These are phyloP conservation scores for Ziziphus jujuba DNA, from an alignment of 306 rosid species.

Conservation along the genomic window DNA sequence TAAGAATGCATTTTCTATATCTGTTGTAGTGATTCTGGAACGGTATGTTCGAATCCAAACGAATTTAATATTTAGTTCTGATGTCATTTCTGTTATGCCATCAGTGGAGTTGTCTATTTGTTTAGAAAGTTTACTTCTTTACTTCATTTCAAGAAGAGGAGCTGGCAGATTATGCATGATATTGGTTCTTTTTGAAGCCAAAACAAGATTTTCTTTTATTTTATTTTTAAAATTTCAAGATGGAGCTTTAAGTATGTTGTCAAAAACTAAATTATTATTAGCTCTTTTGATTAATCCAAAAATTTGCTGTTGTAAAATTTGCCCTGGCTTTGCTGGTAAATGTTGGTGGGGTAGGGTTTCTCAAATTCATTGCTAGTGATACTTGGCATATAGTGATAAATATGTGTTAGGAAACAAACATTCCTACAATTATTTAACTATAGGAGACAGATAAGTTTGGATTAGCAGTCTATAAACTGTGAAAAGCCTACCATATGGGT, in stretches of 20 bases:
- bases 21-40: constrained; percentile 11
- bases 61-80: constrained; percentile 17
- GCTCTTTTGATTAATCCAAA: too few species aligned
- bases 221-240: neutral
- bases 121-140: neutral
- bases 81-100: constrained; percentile 11
- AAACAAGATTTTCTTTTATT: neutral
- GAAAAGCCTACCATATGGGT: neutral
- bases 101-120: constrained; percentile 13
- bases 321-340: too few species aligned
- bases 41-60: constrained; percentile 11
- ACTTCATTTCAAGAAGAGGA: neutral
- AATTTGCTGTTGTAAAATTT: too few species aligned
- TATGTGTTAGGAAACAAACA: neutral
- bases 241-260: neutral
- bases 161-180: constrained; percentile 9
- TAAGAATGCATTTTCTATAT: constrained; percentile 36
- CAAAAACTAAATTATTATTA: neutral
- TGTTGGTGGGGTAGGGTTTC: too few species aligned
- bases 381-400: neutral
- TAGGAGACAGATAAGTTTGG: neutral
- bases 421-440: neutral
- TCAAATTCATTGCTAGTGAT: neutral
- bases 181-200: neutral
- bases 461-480: neutral